A percentile compares a stretch with the other conserved stretches of the same genome.
phyloP scores from a whole-genome alignment of 78 protist species.

The Chrysochromulina parva region DNA sequence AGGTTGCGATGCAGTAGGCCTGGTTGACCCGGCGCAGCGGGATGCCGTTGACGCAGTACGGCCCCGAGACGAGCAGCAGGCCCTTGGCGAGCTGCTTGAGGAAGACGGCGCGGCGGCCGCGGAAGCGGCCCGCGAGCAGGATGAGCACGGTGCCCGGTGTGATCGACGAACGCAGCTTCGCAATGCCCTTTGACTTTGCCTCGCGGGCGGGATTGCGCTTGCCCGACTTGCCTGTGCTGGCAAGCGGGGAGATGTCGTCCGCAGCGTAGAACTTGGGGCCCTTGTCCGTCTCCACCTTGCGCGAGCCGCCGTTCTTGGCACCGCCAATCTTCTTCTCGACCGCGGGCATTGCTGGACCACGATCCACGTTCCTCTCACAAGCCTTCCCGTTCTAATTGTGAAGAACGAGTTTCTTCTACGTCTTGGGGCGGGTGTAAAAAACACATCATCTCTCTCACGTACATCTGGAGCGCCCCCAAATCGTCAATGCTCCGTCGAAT shows the following conservation, averaged over 20 bases:
- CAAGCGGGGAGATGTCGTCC: slow-evolving; percentile 2
- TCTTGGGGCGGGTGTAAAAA: no score
- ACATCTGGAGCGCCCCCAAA: no score
- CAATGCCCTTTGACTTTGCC: not conserved
- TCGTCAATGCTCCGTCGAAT: no score
- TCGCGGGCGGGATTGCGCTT: not conserved
- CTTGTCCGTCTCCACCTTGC: not conserved
- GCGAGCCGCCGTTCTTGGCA: not conserved
- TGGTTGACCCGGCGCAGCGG: slow-evolving; percentile 97
- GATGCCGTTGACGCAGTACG: slow-evolving; percentile 98
- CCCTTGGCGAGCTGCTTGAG: slow-evolving; percentile 92
- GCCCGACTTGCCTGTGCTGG: not conserved
- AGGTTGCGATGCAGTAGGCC: slow-evolving; percentile 95
- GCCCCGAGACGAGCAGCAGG: slow-evolving; percentile 95
- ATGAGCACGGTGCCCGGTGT: slow-evolving; percentile 97
- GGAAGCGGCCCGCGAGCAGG: slow-evolving; percentile 93
- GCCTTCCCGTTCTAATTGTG: no score
- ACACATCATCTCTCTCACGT: no score
- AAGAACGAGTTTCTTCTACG: no score
- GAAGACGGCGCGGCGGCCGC: slow-evolving; percentile 94
- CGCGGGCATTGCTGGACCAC: no score
- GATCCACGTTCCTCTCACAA: no score
- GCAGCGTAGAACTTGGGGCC: slow-evolving; percentile 37
- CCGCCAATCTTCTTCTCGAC: not conserved
- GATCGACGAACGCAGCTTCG: slow-evolving; percentile 82